phyloP scores from a whole-genome alignment of 352 stramenopile species.

The Globisporangium emineosum region DNA sequence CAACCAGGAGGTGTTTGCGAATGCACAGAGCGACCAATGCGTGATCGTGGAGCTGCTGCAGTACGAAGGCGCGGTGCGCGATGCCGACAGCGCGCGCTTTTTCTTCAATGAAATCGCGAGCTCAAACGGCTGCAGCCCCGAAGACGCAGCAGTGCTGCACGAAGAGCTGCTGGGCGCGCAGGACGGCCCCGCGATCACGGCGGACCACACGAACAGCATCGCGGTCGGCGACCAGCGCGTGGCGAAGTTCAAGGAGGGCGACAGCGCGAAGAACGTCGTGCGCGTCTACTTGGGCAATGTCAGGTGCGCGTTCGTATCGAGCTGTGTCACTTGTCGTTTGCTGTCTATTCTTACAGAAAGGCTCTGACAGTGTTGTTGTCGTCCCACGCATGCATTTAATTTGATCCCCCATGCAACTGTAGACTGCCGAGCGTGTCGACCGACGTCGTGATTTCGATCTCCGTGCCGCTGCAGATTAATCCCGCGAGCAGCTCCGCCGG shows the following conservation, averaged over 20 bases:
- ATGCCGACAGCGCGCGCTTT: conserved; percentile 52
- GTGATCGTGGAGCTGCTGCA: conserved; percentile 84
- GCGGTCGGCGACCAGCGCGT: conserved; percentile 77
- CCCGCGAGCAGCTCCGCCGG: conserved; percentile 60
- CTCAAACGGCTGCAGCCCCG: conserved; percentile 66
- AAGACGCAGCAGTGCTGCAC: conserved; percentile 53
- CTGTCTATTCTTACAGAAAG: conserved; percentile 2
- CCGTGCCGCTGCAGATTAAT: conserved; percentile 72
- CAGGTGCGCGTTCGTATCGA: conserved; percentile 21
- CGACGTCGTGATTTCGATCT: conserved; percentile 81
- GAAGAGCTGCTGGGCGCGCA: conserved; percentile 30
- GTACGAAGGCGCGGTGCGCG: conserved; percentile 45
- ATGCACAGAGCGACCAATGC: conserved; percentile 73
- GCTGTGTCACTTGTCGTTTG: neutral
- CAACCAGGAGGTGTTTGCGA: conserved; percentile 88
- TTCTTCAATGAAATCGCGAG: conserved; percentile 86
- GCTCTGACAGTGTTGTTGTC: neutral
- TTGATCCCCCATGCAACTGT: neutral
- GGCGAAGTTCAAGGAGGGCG: conserved; percentile 83
- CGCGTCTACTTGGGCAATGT: conserved; percentile 78
- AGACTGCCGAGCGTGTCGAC: conserved; percentile 69
- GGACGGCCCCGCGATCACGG: conserved; percentile 33
- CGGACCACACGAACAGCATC: conserved; percentile 36
- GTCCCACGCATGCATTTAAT: neutral
- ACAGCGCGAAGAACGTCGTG: conserved; percentile 81